phyloP scores from a whole-genome alignment of 2,329 filamentous ascomycete species.

The Fusarium sp. region DNA sequence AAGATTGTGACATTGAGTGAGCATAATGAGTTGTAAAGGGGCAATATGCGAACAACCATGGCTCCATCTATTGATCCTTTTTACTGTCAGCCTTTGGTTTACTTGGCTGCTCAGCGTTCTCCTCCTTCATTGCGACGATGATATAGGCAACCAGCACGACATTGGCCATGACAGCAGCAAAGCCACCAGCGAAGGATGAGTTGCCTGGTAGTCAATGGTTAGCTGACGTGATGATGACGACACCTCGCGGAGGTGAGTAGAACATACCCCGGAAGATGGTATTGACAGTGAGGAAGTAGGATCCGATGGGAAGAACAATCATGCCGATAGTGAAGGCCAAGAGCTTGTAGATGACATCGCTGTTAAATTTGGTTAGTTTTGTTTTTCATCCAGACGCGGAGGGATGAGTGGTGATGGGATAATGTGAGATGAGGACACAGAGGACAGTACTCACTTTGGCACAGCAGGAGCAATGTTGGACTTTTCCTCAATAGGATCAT shows the following conservation, averaged over 20 bases:
- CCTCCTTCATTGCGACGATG: conserved; percentile 90
- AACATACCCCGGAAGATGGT: conserved; percentile 78
- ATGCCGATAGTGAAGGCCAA: conserved; percentile 92
- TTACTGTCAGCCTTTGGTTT: conserved; percentile 59
- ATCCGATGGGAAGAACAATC: conserved; percentile 86
- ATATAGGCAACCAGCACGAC: conserved; percentile 92
- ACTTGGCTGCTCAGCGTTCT: conserved; percentile 65
- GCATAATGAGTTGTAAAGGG: not conserved
- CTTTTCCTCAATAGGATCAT: conserved; percentile 64
- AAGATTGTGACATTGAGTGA: not conserved
- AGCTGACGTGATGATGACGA: conserved; percentile 12
- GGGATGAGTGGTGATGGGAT: conserved; percentile 8
- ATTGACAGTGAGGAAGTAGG: conserved; percentile 86
- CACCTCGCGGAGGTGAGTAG: not conserved
- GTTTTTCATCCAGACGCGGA: not conserved
- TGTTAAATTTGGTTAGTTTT: conserved; percentile 47
- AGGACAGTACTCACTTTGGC: conserved; percentile 71
- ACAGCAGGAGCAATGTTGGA: conserved; percentile 87
- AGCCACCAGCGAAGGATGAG: conserved; percentile 84
- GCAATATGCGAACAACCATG: not conserved
- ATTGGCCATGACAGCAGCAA: conserved; percentile 91
- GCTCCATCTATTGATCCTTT: conserved; percentile 57
- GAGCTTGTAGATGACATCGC: conserved; percentile 89
- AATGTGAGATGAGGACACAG: not conserved
- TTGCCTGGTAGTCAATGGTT: conserved; percentile 70